These are phyloP conservation scores for Clavariopsis aquatica DNA, from an alignment of 495 filamentous ascomycete species.

Conservation along the genomic window DNA sequence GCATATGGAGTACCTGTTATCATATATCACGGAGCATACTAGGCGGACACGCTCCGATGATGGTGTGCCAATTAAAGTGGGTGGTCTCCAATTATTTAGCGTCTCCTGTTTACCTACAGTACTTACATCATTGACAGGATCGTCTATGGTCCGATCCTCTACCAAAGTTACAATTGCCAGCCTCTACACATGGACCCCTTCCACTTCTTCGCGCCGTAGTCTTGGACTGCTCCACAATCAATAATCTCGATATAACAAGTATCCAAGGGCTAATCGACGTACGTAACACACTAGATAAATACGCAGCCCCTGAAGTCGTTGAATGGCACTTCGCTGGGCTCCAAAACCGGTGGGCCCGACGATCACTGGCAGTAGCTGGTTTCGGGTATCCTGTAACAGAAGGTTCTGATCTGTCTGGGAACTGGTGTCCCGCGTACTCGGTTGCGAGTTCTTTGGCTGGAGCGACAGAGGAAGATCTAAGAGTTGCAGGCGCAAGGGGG, in stretches of 20 bases:
- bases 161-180: not conserved
- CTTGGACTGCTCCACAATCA: slow-evolving; percentile 15
- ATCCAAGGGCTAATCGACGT: slow-evolving; percentile 17
- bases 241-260: slow-evolving; percentile 9
- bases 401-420: not conserved
- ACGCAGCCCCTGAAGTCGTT: slow-evolving; percentile 8
- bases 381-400: slow-evolving; percentile 8
- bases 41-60: slow-evolving; percentile 13
- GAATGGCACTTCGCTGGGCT: slow-evolving; percentile 26
- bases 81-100: not conserved
- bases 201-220: slow-evolving; percentile 20
- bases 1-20: slow-evolving; percentile 18
- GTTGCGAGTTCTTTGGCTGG: slow-evolving; percentile 22
- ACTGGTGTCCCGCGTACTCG: slow-evolving; percentile 23
- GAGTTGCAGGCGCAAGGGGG: not conserved
- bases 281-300: slow-evolving; percentile 16
- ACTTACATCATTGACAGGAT: not conserved
- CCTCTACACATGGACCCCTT: not conserved
- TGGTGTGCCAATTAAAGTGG: slow-evolving; percentile 6
- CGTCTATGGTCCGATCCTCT: slow-evolving; percentile 16
- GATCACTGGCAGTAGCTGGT: slow-evolving; percentile 15
- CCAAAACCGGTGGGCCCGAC: slow-evolving; percentile 16
- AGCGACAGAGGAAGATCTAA: slow-evolving; percentile 12
- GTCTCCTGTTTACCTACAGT: no score
- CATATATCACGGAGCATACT: slow-evolving; percentile 13